A percentile compares a stretch with the other conserved stretches of the same genome.
Evolutionary conservation across 768 basidiomycete species (phyloP).

Genomic region (Boletus rufocinnamomeus): DNA sequence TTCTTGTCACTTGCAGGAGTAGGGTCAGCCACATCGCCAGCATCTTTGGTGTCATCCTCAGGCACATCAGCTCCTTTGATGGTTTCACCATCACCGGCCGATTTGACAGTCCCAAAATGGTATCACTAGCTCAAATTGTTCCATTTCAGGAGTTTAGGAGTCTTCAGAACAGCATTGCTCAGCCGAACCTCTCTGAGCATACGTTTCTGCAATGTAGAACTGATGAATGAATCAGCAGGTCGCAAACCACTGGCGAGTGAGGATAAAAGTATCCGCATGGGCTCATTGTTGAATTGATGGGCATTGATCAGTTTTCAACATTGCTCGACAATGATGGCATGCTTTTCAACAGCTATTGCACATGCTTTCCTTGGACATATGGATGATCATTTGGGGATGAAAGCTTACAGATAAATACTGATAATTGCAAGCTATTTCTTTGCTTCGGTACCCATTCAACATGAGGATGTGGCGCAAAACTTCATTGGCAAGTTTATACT

Average conservation of each 20-base stretch:
- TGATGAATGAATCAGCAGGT: constrained; percentile 75
- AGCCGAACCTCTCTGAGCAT: constrained; percentile 77
- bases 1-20: constrained; percentile 29
- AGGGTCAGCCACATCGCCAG: constrained; percentile 19
- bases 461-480: constrained; percentile 71
- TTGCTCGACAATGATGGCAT: constrained; percentile 68
- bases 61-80: constrained; percentile 23
- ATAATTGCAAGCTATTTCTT: constrained; percentile 67
- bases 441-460: constrained; percentile 71
- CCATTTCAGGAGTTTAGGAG: constrained; percentile 62
- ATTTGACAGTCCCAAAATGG: constrained; percentile 39
- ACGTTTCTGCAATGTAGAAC: constrained; percentile 79
- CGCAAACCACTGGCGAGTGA: constrained; percentile 69
- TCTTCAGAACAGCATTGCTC: constrained; percentile 64
- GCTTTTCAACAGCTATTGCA: constrained; percentile 58
- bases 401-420: constrained; percentile 44
- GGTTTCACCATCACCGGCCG: constrained; percentile 20
- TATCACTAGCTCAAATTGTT: constrained; percentile 60
- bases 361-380: constrained; percentile 55
- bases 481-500: constrained; percentile 70
- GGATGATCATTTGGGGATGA: background rate
- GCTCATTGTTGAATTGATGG: constrained; percentile 87
- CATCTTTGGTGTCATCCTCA: constrained; percentile 38
- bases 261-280: constrained; percentile 75
- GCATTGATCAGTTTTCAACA: constrained; percentile 70